A percentile compares a stretch with the other conserved stretches of the same genome.
Evolutionary conservation across 1,284 basidiomycete genomes (phyloP).

Genomic region (Moesziomyces parantarcticus): DNA sequence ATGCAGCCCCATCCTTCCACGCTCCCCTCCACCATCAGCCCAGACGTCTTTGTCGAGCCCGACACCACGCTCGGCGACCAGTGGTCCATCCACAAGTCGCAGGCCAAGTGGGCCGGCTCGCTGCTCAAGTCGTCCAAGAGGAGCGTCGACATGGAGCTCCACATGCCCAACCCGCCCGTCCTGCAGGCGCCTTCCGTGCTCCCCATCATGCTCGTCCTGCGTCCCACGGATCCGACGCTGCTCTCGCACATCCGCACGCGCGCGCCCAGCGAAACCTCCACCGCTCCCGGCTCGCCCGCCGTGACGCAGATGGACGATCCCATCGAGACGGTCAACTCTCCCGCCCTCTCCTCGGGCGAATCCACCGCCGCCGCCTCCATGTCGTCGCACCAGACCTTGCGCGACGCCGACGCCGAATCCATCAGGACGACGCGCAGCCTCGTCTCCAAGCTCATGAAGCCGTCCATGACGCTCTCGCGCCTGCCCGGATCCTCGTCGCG

Average conservation of each 20-base stretch:
- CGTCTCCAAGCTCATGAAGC: constrained; percentile 41
- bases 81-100: constrained; percentile 50
- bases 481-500: constrained; percentile 19
- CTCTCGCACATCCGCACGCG: constrained; percentile 37
- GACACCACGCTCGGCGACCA: constrained; percentile 39
- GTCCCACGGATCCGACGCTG: constrained; percentile 56
- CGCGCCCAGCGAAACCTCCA: constrained; percentile 37
- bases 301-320: constrained; percentile 30
- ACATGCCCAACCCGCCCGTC: constrained; percentile 41
- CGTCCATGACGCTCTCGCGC: constrained; percentile 35
- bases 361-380: constrained; percentile 9
- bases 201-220: constrained; percentile 57
- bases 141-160: constrained; percentile 56
- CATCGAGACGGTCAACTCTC: constrained; percentile 32
- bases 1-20: constrained; percentile 52
- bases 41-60: constrained; percentile 38
- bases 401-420: constrained; percentile 37
- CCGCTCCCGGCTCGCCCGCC: constrained; percentile 38
- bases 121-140: constrained; percentile 45
- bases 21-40: constrained; percentile 45
- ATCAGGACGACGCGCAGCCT: constrained; percentile 49
- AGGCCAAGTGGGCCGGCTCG: constrained; percentile 58
- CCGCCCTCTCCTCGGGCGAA: background rate
- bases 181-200: constrained; percentile 57
- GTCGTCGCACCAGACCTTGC: constrained; percentile 9